Conservation (phyloP, 2,329 filamentous ascomycete genomes). For the Ceratocystis eucalypticola region DNA sequence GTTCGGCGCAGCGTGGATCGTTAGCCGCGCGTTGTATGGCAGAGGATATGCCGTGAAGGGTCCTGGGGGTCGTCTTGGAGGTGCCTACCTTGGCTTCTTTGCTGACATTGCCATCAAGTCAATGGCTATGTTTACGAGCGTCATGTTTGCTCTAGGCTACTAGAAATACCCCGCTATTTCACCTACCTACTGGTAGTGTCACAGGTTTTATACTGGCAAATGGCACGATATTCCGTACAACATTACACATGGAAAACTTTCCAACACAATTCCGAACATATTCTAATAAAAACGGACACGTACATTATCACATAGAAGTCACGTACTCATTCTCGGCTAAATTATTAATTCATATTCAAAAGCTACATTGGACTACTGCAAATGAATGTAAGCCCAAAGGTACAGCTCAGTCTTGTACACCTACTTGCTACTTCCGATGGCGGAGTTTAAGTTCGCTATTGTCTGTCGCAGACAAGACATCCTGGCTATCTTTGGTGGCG, state of each 20-base stretch:
- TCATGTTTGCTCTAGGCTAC: constrained; percentile 28
- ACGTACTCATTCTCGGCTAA: too few relatives aligned
- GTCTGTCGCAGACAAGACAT: constrained; percentile 12
- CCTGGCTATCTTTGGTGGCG: constrained; percentile 21
- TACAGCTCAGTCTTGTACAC: too few relatives aligned
- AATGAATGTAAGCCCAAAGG: too few relatives aligned
- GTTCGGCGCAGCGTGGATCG: constrained; percentile 40
- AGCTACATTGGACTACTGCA: background rate
- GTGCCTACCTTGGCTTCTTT: constrained; percentile 27
- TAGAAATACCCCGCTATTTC: constrained; percentile 21
- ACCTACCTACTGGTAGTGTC: background rate
- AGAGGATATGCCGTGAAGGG: constrained; percentile 39
- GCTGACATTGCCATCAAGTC: constrained; percentile 30
- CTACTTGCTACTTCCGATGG: background rate
- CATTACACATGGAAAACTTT: too few relatives aligned
- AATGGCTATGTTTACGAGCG: constrained; percentile 32
- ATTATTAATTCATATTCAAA: background rate
- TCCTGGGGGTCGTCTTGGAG: constrained; percentile 33
- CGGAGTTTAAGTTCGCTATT: constrained; percentile 9
- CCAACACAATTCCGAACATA: background rate
- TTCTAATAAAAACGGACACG: too few relatives aligned
- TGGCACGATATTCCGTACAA: too few relatives aligned
- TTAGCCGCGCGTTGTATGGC: constrained; percentile 41
- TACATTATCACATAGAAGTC: too few relatives aligned
- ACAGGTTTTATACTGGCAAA: background rate